Conservation (phyloP, 208 protist genomes). For the Acanthamoeba rhysodes region DNA sequence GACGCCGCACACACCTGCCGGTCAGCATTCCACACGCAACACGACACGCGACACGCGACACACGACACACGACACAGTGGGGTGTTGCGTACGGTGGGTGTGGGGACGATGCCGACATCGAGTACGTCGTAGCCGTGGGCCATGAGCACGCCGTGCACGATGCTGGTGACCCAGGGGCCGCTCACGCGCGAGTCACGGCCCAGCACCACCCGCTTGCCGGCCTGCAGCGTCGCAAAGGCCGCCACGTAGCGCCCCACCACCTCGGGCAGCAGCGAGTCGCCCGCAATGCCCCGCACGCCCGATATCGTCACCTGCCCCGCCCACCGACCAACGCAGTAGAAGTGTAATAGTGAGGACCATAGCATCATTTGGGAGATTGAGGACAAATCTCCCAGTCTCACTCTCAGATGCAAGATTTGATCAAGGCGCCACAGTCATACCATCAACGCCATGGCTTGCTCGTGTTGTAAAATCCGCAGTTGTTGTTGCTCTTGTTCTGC, state of each 20-base stretch:
- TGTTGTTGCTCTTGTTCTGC: no score
- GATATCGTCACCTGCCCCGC: constrained; percentile 41
- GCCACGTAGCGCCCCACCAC: constrained; percentile 83
- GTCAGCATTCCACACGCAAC: no score
- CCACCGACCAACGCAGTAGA: neutral
- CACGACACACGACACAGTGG: no score
- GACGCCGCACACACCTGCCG: neutral
- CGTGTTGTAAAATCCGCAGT: no score
- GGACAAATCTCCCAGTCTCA: no score
- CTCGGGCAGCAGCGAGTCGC: constrained; percentile 78
- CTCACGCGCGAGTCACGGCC: constrained; percentile 88
- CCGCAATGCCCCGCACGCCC: constrained; percentile 85
- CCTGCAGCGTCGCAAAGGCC: constrained; percentile 80
- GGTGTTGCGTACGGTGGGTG: constrained; percentile 85
- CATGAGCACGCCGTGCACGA: constrained; percentile 75
- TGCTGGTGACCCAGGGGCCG: constrained; percentile 84
- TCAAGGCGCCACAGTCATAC: neutral
- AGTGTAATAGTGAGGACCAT: neutral
- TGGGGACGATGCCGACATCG: constrained; percentile 89
- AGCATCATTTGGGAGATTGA: no score
- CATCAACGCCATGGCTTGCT: constrained; percentile 33
- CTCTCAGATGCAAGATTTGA: no score
- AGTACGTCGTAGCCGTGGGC: constrained; percentile 81
- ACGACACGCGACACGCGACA: no score
- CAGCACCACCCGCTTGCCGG: constrained; percentile 81